Evolutionary conservation across 305 asterid genomes (phyloP).

Genomic region (Fraxinus baroniana): DNA sequence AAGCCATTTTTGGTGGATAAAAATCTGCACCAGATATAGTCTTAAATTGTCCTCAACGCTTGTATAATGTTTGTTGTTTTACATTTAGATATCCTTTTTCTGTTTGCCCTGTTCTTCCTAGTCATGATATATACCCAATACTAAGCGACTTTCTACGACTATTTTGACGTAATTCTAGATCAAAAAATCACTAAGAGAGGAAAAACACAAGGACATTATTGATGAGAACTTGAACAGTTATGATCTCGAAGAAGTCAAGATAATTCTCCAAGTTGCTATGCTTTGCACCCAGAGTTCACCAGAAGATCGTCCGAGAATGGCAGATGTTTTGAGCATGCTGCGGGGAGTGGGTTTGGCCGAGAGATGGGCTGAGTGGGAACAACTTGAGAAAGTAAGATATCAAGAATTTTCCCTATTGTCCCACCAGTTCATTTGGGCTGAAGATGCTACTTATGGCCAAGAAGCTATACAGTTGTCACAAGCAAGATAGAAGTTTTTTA

Average conservation of each 20-base stretch:
- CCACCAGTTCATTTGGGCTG: conserved; percentile 62
- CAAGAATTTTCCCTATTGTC: conserved; percentile 52
- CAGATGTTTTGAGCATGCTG: conserved; percentile 70
- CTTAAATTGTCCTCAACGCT: no score
- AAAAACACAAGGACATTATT: conserved; percentile 61
- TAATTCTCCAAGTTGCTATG: conserved; percentile 76
- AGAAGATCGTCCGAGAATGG: conserved; percentile 79
- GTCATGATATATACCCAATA: neutral
- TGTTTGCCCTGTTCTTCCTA: neutral
- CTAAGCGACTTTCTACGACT: neutral
- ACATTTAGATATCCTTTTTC: neutral
- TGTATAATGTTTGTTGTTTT: neutral
- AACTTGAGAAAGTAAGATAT: conserved; percentile 52
- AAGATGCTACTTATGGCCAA: conserved; percentile 71
- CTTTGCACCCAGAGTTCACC: conserved; percentile 78
- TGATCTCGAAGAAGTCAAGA: conserved; percentile 61
- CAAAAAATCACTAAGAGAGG: conserved; percentile 67
- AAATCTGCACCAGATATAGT: no score
- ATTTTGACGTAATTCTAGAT: conserved; percentile 37
- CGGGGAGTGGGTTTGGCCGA: conserved; percentile 74
- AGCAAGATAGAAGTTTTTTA: conserved; percentile 47
- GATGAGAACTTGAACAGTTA: conserved; percentile 53
- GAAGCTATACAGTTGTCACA: conserved; percentile 82
- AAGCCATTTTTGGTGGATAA: no score
- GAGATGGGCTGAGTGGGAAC: conserved; percentile 97